Evolutionary conservation across 371 early-diverging fungal species (phyloP), one percentile per base, ranked within the genome.

Genomic region (Lichtheimia ornata): DNA sequence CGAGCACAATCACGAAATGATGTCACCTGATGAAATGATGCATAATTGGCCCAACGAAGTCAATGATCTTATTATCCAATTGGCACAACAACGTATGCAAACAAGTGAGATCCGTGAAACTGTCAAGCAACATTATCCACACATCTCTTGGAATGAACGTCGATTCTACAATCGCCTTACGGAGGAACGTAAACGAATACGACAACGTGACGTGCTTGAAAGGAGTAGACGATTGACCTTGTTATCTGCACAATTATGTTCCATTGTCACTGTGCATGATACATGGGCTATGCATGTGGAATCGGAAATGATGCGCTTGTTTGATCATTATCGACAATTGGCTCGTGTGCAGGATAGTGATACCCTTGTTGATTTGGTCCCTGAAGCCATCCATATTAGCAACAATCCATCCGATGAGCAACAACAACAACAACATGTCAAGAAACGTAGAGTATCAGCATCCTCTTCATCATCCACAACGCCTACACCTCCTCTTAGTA

Each of bases 121-220:
- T 4, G 83, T 86, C 66, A 81, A 84, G 51, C 75, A 76, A 2
- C 77, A 76, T 28, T 86, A 83, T 61, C 84, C 85, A 6, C 71
- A 81, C 35, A 77, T 84, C 22, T 69, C 77, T 15, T 86, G 87
- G 87, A 85, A 86, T 53, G 87, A 86, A 51, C 77, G 87, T 9
- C 69, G 87, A 3, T 86, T 86, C 53, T 86, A 86, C 44, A 86
- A 86, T 58, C 72, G 87, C n/a, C 65, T 86, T 50, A 81, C 85
- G 2, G 87, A 86, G 59, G 87, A 84, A 55, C 72, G 87, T 28
- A 56, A 56, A 28, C 18, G 57, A 7, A 44, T 56, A 56, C 42
- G 57, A 17, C 83, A 84, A 30, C 73, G 76, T 4, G 74, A 69
- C 15, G 72, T 73, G 0, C 63, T 78, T 2, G 71, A 75, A 15